Conservation (phyloP, 2,329 filamentous ascomycete species). For the Clarireedia hainanense region DNA sequence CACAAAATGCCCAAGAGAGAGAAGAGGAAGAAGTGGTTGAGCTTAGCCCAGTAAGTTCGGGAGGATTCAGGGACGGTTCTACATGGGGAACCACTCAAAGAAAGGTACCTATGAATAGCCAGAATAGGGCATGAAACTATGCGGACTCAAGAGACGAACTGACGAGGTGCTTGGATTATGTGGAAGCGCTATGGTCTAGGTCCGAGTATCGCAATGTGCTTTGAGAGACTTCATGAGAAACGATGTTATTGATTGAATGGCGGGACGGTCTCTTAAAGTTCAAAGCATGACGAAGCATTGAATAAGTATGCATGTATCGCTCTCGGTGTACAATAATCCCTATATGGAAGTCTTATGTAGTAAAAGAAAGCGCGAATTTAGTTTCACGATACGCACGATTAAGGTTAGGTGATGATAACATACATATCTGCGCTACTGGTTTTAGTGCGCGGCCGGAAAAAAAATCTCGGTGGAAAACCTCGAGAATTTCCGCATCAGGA, state of each 20-base stretch:
- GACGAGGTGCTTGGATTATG: not conserved
- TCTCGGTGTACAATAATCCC: no score
- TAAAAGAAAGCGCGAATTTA: not conserved
- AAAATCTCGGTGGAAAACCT: slow-evolving; percentile 8
- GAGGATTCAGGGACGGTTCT: not conserved
- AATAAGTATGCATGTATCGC: no score
- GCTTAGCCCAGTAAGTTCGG: not conserved
- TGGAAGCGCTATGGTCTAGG: not conserved
- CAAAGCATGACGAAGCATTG: no score
- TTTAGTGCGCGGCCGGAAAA: slow-evolving; percentile 7
- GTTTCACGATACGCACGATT: no score
- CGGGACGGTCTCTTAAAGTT: no score
- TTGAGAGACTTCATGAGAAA: no score
- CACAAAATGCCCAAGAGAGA: slow-evolving; percentile 17
- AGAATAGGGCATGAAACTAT: not conserved
- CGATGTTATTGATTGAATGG: no score
- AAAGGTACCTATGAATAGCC: not conserved
- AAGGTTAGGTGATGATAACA: not conserved
- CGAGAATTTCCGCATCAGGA: not conserved
- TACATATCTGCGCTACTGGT: not conserved
- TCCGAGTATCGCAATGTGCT: no score
- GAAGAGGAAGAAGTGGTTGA: not conserved
- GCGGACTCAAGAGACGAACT: not conserved
- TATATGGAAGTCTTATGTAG: not conserved
- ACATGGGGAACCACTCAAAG: not conserved